Conservation (phyloP, 1,284 basidiomycete genomes). For the Leccinum laetum region DNA sequence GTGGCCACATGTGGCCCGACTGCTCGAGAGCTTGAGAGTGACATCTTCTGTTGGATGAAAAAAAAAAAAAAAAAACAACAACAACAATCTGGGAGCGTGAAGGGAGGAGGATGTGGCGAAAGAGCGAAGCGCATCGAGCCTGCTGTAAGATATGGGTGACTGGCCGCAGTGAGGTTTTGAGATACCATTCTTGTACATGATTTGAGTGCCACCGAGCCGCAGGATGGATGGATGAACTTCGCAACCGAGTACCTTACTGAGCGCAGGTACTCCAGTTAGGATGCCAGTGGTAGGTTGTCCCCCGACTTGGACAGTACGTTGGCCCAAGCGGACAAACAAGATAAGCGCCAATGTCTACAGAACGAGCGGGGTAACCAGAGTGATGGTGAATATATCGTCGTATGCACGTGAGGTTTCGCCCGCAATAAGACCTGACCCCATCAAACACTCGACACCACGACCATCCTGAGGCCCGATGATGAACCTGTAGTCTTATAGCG, state of each 20-base stretch:
- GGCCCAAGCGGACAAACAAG: conserved; percentile 89
- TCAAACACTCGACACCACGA: conserved; percentile 97
- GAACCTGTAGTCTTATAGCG: conserved; percentile 91
- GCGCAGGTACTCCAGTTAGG: conserved; percentile 93
- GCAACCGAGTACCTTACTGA: conserved; percentile 99
- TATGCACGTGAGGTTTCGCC: conserved; percentile 98
- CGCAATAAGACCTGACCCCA: conserved; percentile 97
- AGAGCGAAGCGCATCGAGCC: no score
- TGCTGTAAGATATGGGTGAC: conserved; percentile 85
- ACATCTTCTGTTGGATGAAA: conserved; percentile 29
- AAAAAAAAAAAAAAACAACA: conserved; percentile 20
- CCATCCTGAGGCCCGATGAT: conserved; percentile 97
- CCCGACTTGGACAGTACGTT: conserved; percentile 98
- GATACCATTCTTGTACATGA: conserved; percentile 99
- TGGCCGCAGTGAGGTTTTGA: conserved; percentile 92
- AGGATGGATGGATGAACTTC: conserved; percentile 98
- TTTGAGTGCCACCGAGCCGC: conserved; percentile 98
- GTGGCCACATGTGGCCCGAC: conserved; percentile 29
- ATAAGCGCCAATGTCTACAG: conserved; percentile 99
- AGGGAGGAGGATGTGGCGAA: no score
- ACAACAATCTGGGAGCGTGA: no score
- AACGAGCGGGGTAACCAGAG: conserved; percentile 94
- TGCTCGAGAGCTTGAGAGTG: conserved; percentile 16
- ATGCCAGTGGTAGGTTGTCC: conserved; percentile 87
- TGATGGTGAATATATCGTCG: conserved; percentile 99